These are phyloP conservation scores for Fusarium avenaceum DNA, from an alignment of 2,329 filamentous ascomycete species.

Conservation along the genomic window DNA sequence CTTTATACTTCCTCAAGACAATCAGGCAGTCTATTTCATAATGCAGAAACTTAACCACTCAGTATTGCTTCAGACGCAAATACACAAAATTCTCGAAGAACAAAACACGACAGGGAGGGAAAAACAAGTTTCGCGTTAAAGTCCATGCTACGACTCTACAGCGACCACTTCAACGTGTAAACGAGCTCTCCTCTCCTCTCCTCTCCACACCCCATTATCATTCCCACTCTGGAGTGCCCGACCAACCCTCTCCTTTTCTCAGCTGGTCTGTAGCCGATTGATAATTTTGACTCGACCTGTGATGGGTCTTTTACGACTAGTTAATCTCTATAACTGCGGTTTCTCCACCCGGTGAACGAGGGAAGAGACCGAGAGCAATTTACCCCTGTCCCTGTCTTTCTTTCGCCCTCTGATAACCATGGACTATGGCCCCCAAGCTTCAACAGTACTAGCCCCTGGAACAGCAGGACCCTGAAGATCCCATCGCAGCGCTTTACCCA, in stretches of 20 bases:
- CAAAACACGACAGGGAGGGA: not conserved
- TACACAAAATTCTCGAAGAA: not conserved
- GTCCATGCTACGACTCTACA: constrained; percentile 1
- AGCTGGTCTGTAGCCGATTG: constrained; percentile 20
- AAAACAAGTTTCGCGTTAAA: constrained; percentile 26
- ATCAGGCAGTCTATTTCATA: constrained; percentile 26
- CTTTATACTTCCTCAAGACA: not conserved
- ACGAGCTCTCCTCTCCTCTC: not conserved
- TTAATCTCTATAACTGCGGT: constrained; percentile 11
- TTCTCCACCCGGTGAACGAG: constrained; percentile 25
- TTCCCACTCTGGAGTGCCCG: constrained; percentile 22
- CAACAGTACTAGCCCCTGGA: constrained; percentile 32
- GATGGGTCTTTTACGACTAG: constrained; percentile 1
- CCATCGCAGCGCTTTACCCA: constrained; percentile 34
- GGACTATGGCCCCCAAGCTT: constrained; percentile 14
- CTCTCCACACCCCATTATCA: constrained; percentile 22
- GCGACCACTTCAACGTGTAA: not conserved
- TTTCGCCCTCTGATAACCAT: not conserved
- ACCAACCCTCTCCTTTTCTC: constrained; percentile 17
- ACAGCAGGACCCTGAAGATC: constrained; percentile 49
- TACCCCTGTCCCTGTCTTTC: constrained; percentile 1
- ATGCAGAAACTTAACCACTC: constrained; percentile 9
- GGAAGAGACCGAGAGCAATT: constrained; percentile 8
- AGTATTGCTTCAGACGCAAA: not conserved
- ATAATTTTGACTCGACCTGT: constrained; percentile 14